Conservation (phyloP, 495 filamentous ascomycete genomes). For the Tuber microsphaerosporum region DNA sequence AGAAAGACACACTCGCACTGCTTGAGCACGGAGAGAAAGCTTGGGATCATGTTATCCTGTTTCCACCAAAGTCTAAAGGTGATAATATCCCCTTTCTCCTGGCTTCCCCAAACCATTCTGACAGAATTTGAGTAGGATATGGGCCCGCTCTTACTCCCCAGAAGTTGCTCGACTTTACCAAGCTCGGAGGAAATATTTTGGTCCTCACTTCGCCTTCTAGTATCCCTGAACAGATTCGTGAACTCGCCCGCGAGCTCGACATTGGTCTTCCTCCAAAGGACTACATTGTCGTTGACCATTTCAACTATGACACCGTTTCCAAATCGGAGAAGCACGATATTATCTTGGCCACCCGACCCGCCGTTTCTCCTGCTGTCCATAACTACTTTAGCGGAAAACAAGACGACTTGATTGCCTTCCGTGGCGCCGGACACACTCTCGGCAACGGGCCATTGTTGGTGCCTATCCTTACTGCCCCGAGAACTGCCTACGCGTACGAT, state of each 20-base stretch:
- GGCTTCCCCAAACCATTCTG: constrained; percentile 1
- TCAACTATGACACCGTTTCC: constrained; percentile 75
- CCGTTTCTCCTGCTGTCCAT: constrained; percentile 51
- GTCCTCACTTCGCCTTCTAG: constrained; percentile 68
- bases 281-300: constrained; percentile 86
- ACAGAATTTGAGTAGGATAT: constrained; percentile 53
- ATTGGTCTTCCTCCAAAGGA: constrained; percentile 75
- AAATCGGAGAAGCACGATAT: constrained; percentile 82
- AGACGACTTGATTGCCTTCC: constrained; percentile 63
- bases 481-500: constrained; percentile 87
- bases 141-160: constrained; percentile 82
- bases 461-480: constrained; percentile 71
- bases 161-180: constrained; percentile 81
- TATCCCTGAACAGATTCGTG: constrained; percentile 69
- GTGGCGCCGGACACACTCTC: constrained; percentile 69
- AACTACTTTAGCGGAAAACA: constrained; percentile 72
- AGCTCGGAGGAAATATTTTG: constrained; percentile 84
- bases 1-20: constrained; percentile 70
- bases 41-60: constrained; percentile 83
- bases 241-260: constrained; percentile 83
- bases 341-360: constrained; percentile 57
- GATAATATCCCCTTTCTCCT: constrained; percentile 5
- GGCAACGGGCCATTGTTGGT: constrained; percentile 67
- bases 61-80: constrained; percentile 87
- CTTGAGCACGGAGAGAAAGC: constrained; percentile 80